A percentile compares a stretch with the other conserved stretches of the same genome.
Evolutionary conservation across 805 yeast species (phyloP).

Genomic region (Saturnispora ahearnii): DNA sequence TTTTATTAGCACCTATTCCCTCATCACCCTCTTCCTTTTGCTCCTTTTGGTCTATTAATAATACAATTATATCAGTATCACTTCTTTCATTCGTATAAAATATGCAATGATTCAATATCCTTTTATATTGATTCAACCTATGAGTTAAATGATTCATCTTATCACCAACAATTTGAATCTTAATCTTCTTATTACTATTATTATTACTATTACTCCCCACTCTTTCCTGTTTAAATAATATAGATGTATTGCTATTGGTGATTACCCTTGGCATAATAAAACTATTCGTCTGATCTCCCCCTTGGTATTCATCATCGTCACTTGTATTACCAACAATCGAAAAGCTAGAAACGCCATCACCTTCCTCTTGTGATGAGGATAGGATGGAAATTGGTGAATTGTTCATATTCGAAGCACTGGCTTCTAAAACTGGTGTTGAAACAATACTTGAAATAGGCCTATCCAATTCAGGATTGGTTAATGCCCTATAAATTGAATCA

Average conservation of each 20-base stretch:
- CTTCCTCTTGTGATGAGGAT: constrained; percentile 10
- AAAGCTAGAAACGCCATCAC: constrained; percentile 1
- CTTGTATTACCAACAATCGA: neutral
- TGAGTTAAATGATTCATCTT: constrained; percentile 15
- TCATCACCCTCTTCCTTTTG: neutral
- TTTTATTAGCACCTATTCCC: neutral
- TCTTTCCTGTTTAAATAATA: neutral
- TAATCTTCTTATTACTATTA: constrained; percentile 6
- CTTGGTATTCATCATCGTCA: neutral
- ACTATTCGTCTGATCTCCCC: neutral
- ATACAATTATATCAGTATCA: constrained; percentile 22
- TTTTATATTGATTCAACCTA: constrained; percentile 22
- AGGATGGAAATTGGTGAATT: constrained; percentile 3
- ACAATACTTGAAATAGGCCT: constrained; percentile 3
- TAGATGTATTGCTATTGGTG: neutral
- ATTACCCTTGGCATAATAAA: constrained; percentile 33
- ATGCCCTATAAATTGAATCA: constrained; percentile 6
- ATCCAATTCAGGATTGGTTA: constrained; percentile 7
- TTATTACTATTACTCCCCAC: too few relatives aligned
- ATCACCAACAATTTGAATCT: constrained; percentile 24
- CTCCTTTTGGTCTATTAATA: neutral
- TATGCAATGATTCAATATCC: constrained; percentile 22
- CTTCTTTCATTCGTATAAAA: constrained; percentile 16
- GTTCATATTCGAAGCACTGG: neutral
- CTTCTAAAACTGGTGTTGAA: neutral